These are phyloP conservation scores for Calvatia gigantea DNA, from an alignment of 768 basidiomycete genomes.

Conservation along the genomic window DNA sequence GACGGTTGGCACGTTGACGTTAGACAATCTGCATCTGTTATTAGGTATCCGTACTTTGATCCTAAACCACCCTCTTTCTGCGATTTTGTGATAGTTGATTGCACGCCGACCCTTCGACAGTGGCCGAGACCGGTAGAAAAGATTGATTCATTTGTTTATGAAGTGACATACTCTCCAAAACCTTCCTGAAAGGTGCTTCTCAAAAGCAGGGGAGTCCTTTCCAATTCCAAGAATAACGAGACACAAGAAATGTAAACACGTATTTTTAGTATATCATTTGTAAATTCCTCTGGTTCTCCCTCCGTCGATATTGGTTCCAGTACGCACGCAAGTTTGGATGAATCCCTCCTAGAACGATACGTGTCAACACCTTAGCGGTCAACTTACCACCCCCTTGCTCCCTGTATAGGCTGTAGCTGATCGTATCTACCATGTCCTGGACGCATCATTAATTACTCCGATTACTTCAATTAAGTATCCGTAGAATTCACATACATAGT, in stretches of 20 bases:
- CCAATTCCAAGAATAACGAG: background rate
- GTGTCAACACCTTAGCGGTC: slow-evolving; percentile 24
- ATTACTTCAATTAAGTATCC: background rate
- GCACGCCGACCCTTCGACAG: no score
- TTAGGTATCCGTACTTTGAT: no score
- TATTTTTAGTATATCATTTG: background rate
- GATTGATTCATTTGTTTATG: no score
- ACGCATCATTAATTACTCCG: background rate
- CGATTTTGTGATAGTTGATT: no score
- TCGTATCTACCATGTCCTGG: slow-evolving; percentile 30
- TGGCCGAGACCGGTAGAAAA: no score
- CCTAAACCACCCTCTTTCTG: no score
- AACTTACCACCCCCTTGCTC: slow-evolving; percentile 16
- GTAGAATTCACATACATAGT: slow-evolving; percentile 21
- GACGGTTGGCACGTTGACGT: no score
- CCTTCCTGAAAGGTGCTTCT: no score
- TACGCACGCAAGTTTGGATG: slow-evolving; percentile 26
- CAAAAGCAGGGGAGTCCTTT: no score
- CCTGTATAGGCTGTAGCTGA: slow-evolving; percentile 17
- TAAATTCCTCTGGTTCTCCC: background rate
- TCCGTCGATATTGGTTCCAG: slow-evolving; percentile 1
- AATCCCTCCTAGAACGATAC: slow-evolving; percentile 30
- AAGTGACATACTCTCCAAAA: no score
- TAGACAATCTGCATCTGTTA: no score
- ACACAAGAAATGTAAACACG: background rate